Percentiles rank a stretch among this genome's conserved stretches.
Conservation (phyloP, 2,329 filamentous ascomycete species). For the Paracoccidioides brasiliensis region DNA sequence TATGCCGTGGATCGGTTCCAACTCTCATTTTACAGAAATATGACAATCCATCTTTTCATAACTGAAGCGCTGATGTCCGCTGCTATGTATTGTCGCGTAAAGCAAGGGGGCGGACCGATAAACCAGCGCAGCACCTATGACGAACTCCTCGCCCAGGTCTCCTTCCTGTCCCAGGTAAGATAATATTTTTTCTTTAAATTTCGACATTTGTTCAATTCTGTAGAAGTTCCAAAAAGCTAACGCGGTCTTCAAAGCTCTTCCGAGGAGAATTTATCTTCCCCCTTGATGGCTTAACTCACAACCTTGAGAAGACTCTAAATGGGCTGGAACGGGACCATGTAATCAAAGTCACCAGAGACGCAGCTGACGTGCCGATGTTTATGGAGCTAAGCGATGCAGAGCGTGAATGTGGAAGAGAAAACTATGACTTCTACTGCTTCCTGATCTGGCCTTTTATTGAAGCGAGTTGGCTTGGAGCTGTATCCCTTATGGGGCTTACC, state of each 20-base stretch:
- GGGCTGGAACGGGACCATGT: slow-evolving; percentile 69
- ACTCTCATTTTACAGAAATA: slow-evolving; percentile 95
- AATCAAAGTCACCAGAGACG: slow-evolving; percentile 50
- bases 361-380: slow-evolving; percentile 43
- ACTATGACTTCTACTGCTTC: slow-evolving; percentile 98
- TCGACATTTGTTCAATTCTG: neutral
- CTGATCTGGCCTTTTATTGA: slow-evolving; percentile 98
- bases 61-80: slow-evolving; percentile 81
- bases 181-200: neutral
- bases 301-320: slow-evolving; percentile 65
- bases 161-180: slow-evolving; percentile 61
- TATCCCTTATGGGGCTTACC: slow-evolving; percentile 74
- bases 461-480: slow-evolving; percentile 78
- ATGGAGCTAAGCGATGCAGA: slow-evolving; percentile 68
- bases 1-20: slow-evolving; percentile 95
- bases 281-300: slow-evolving; percentile 65
- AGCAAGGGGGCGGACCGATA: slow-evolving; percentile 72
- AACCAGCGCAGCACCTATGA: slow-evolving; percentile 66
- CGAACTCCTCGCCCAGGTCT: slow-evolving; percentile 63
- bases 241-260: slow-evolving; percentile 49
- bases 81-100: slow-evolving; percentile 81
- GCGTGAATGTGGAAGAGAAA: slow-evolving; percentile 68
- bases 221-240: slow-evolving; percentile 8
- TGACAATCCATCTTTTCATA: slow-evolving; percentile 98
- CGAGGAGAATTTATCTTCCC: slow-evolving; percentile 95